A percentile compares a stretch with the other conserved stretches of the same genome.
phyloP scores from a whole-genome alignment of 2,329 filamentous ascomycete species.

The Ophiocordyceps unilateralis region DNA sequence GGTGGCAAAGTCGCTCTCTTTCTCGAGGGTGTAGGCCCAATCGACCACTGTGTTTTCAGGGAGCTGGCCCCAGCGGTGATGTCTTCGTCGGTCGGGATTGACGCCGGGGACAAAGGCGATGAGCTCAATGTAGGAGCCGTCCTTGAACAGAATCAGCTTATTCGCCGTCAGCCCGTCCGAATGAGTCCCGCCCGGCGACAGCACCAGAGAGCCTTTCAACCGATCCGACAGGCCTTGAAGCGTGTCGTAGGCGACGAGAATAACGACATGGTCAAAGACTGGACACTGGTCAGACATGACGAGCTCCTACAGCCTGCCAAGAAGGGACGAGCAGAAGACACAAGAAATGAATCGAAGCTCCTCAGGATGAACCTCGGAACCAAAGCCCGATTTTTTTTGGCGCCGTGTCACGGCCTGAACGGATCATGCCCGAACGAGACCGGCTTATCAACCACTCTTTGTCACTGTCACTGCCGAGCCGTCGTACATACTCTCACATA shows the following conservation, averaged over 20 bases:
- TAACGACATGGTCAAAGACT: slow-evolving; percentile 44
- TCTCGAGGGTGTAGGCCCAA: slow-evolving; percentile 35
- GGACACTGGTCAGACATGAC: no score
- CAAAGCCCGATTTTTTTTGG: not conserved
- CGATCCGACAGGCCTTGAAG: slow-evolving; percentile 28
- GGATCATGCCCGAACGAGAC: no score
- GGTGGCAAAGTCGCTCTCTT: slow-evolving; percentile 16
- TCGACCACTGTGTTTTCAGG: slow-evolving; percentile 35
- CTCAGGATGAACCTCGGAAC: not conserved
- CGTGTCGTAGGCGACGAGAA: slow-evolving; percentile 37
- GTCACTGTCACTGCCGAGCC: no score
- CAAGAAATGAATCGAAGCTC: no score
- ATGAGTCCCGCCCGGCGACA: slow-evolving; percentile 43
- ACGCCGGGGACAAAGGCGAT: slow-evolving; percentile 39
- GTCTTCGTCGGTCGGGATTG: slow-evolving; percentile 18
- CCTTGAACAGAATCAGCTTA: slow-evolving; percentile 41
- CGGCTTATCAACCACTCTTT: no score
- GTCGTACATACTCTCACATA: no score
- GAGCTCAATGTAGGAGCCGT: slow-evolving; percentile 50
- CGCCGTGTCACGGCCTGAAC: no score
- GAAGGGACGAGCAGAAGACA: no score
- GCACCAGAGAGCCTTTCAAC: slow-evolving; percentile 35
- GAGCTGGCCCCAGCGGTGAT: slow-evolving; percentile 42
- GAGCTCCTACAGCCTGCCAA: no score
- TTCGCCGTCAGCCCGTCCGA: slow-evolving; percentile 40